Evolutionary conservation across 2,329 filamentous ascomycete genomes (phyloP), one percentile per base, ranked within the genome.

Genomic region (Capronia americana): DNA sequence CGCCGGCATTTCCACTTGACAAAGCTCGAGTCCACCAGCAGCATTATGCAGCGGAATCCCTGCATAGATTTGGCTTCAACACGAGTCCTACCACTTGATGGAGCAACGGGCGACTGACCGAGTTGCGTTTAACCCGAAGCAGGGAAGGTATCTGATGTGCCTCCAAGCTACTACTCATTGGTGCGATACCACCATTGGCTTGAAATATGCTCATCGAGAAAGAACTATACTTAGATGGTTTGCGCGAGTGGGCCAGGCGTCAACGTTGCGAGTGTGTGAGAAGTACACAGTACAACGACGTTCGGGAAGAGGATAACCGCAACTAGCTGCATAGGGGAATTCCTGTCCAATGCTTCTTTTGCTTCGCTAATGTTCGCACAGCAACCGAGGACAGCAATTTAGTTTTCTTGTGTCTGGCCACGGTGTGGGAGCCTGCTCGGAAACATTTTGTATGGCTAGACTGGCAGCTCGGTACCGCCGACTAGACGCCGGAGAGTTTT

Each of bases 401-500:
- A 51, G 48, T 20, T 23, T 5, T n/a, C 28, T 20, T 8, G 8
- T 12, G 7, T 20, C 24, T 30, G 17, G 30, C 24, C 41, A n/a
- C 14, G 17, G 34, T 12, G 14, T 11, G 56, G 24, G 28, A 30
- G 57, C 17, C 17, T 20, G 5, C 4, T 34, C 41, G 57, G 57
- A 59, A 51, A 59, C 57, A 59, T 51, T 50, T 23, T n/a, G 17
- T 32, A 23, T 32, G 2, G n/a, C 24, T 34, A 34, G 4, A 14
- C 28, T 34, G 2, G 17, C 38, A 41, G 38, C 38, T 41, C 38
- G 38, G 14, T 41, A 44, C 38, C 38, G 38, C 38, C 38, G 17
- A 44, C 17, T 44, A 44, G 38, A 44, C 1, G 14, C 38, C 38
- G 38, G 38, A 44, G 38, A 44, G 38, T 44, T 44, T 44, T 44